Conservation (phyloP, 2,329 filamentous ascomycete genomes). For the Microascus cirrosus region DNA sequence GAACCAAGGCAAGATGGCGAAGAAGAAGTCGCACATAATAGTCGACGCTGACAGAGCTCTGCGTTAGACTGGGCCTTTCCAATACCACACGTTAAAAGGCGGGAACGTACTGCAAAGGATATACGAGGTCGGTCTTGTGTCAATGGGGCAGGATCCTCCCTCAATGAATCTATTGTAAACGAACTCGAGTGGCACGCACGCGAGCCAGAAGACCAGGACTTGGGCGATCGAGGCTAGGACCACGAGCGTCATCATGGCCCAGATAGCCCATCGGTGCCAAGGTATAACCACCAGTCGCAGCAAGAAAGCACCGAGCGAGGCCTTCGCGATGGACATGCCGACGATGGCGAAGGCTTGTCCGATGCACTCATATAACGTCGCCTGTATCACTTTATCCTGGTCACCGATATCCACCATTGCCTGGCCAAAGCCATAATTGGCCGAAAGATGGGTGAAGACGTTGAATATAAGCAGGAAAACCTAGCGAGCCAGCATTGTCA, state of each 20-base stretch:
- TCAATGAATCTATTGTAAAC: slow-evolving; percentile 10
- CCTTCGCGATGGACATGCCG: slow-evolving; percentile 25
- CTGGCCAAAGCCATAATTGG: slow-evolving; percentile 21
- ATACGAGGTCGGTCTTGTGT: slow-evolving; percentile 10
- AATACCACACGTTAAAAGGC: neutral
- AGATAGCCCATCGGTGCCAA: slow-evolving; percentile 24
- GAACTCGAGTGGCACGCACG: slow-evolving; percentile 11
- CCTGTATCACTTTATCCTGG: slow-evolving; percentile 13
- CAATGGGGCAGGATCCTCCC: slow-evolving; percentile 9
- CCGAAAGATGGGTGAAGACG: slow-evolving; percentile 17
- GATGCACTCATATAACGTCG: slow-evolving; percentile 18
- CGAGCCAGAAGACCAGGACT: slow-evolving; percentile 9
- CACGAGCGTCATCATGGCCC: slow-evolving; percentile 14
- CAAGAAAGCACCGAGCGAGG: slow-evolving; percentile 25
- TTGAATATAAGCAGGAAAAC: slow-evolving; percentile 20
- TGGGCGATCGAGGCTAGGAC: slow-evolving; percentile 10
- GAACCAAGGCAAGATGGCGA: slow-evolving; percentile 28
- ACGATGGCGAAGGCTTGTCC: slow-evolving; percentile 24
- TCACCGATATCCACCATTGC: slow-evolving; percentile 10
- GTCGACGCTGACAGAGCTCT: slow-evolving; percentile 8
- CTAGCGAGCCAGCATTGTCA: neutral
- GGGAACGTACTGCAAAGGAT: slow-evolving; percentile 11
- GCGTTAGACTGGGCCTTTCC: neutral
- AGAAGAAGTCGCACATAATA: slow-evolving; percentile 24
- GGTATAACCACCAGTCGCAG: slow-evolving; percentile 20